phyloP scores from a whole-genome alignment of 768 basidiomycete genomes.

The Rhodotorula kratochvilovae region DNA sequence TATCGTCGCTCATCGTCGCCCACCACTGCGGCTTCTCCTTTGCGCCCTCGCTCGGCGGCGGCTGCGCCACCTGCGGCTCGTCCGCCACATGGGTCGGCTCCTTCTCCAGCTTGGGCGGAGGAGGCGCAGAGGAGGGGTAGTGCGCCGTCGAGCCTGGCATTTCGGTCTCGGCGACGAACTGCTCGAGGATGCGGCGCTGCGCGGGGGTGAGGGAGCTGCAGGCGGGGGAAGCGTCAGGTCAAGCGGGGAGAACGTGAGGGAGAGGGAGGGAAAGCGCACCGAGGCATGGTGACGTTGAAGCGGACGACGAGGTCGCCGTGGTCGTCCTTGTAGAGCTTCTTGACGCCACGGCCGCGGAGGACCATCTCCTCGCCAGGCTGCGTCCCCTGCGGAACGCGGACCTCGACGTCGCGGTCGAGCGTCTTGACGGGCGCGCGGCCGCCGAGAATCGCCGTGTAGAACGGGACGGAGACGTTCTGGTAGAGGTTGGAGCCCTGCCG shows the following conservation, averaged over 20 bases:
- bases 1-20: slow-evolving; percentile 31
- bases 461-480: slow-evolving; percentile 80
- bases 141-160: slow-evolving; percentile 32
- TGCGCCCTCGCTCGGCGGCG: slow-evolving; percentile 20
- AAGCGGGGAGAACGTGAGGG: background rate
- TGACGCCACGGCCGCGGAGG: slow-evolving; percentile 78
- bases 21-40: slow-evolving; percentile 27
- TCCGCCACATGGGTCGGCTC: too few relatives aligned
- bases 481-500: slow-evolving; percentile 88
- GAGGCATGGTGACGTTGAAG: slow-evolving; percentile 81
- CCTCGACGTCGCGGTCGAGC: slow-evolving; percentile 89
- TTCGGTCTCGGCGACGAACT: slow-evolving; percentile 71
- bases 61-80: slow-evolving; percentile 26
- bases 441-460: slow-evolving; percentile 88
- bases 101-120: background rate
- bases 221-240: background rate
- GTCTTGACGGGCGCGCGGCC: slow-evolving; percentile 89
- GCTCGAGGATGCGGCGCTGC: slow-evolving; percentile 81
- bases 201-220: slow-evolving; percentile 71
- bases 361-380: slow-evolving; percentile 98
- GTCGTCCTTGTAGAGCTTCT: slow-evolving; percentile 64
- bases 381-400: slow-evolving; percentile 83
- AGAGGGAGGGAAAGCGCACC: slow-evolving; percentile 56
- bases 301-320: slow-evolving; percentile 77
- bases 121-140: background rate